Evolutionary conservation across 1,284 basidiomycete species (phyloP).

Genomic region (Cutaneotrichosporon cavernicola): DNA sequence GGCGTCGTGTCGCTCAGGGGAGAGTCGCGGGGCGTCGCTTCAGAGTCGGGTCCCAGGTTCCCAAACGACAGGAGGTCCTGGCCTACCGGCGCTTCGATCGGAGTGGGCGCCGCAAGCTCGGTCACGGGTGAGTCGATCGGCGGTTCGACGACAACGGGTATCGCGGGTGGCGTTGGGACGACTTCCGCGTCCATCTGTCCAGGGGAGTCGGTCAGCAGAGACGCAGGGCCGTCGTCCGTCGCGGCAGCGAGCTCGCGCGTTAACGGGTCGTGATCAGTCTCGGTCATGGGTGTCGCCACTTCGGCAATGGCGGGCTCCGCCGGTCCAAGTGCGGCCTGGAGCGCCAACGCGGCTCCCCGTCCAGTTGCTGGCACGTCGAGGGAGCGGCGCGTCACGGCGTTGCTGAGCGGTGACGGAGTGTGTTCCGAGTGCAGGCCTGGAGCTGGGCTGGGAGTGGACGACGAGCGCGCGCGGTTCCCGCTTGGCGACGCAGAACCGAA

Average conservation of each 20-base stretch:
- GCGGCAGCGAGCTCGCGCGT: constrained; percentile 9
- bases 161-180: neutral
- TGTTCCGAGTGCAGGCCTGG: constrained; percentile 6
- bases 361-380: constrained; percentile 15
- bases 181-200: neutral
- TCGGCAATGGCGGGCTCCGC: neutral
- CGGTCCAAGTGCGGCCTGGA: constrained; percentile 6
- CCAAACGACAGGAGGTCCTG: constrained; percentile 13
- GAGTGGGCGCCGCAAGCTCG: neutral
- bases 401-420: constrained; percentile 15
- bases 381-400: constrained; percentile 11
- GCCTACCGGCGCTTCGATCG: neutral
- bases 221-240: neutral
- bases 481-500: constrained; percentile 3
- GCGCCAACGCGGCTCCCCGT: neutral
- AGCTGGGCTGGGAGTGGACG: constrained; percentile 15
- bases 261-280: neutral
- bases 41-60: neutral
- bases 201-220: neutral
- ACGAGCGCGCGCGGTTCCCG: constrained; percentile 15
- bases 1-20: neutral
- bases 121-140: neutral
- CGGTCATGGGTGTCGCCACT: neutral
- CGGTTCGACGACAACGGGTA: neutral
- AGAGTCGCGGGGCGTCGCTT: constrained; percentile 3